Evolutionary conservation across 768 basidiomycete genomes (phyloP), one percentile per base, ranked within the genome.

Genomic region (Botryobasidium botryosum): DNA sequence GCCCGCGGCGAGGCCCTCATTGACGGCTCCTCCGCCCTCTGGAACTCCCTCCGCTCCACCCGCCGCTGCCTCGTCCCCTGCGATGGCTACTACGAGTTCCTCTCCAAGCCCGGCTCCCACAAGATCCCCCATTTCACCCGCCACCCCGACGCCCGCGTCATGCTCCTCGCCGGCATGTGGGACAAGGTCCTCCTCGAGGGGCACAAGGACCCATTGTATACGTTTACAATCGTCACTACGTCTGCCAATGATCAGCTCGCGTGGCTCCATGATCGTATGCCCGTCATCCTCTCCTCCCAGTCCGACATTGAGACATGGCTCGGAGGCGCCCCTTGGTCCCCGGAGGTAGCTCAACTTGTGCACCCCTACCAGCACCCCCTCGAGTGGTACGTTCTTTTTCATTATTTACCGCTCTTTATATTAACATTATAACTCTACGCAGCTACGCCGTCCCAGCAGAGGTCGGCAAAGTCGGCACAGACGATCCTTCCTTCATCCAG

Each of bases 51-150:
- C 52, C 82, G 84, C 56, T 79, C 78, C 17, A 72, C 65, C 61
- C 82, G 84, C 51, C 71, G 92, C 29, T 96, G 91, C 56, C 71
- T 80, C n/a, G 73, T 96, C 44, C 62, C 82, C 18, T 81, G 77
- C 43, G 71, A 86, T 57, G 84, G 85, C 69, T 81, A 63, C 52
- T 96, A 86, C 57, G 92, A 99, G 61, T 96, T 92, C 92, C 68
- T 85, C 33, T n/a, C n/a, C n/a, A 79, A 76, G 46, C 85, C 79
- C 57, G 81, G 78, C 42, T 81, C 77, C 55, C 67, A 73, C 33
- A 82, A 81, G 52, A 55, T 84, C 1, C 86, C 91, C 0, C 75
- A 92, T 57, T 90, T 87, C 53, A 77, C 73, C 29, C 82, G 77
- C 54, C 74, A 70, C 35, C 69, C 72, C 35, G 72, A 79, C 46